These are phyloP conservation scores for Calonectria crousiana DNA, from an alignment of 2,329 filamentous ascomycete genomes.

Conservation along the genomic window DNA sequence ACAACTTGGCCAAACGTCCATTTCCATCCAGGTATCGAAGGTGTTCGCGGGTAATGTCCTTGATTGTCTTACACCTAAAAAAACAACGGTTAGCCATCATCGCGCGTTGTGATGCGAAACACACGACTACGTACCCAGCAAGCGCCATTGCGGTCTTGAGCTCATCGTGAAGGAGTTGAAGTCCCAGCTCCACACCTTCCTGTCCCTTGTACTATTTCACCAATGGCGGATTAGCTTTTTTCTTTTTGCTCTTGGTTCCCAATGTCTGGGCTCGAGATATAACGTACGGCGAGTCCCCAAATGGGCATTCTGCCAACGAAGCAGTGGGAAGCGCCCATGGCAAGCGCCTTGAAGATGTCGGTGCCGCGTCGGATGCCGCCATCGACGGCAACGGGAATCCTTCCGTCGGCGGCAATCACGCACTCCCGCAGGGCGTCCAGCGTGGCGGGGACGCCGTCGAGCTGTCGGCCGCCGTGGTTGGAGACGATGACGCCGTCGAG, in stretches of 20 bases:
- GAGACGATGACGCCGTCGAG: constrained; percentile 46
- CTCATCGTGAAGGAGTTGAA: constrained; percentile 51
- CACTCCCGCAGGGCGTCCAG: constrained; percentile 72
- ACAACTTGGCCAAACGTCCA: constrained; percentile 31
- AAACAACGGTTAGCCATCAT: background rate
- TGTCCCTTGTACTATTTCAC: constrained; percentile 41
- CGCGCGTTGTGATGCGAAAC: background rate
- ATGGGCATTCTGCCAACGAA: constrained; percentile 49
- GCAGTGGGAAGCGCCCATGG: constrained; percentile 43
- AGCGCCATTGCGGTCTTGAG: constrained; percentile 44
- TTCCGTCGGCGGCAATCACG: constrained; percentile 67
- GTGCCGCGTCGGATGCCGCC: constrained; percentile 47
- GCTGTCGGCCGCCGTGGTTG: constrained; percentile 42
- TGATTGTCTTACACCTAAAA: constrained; percentile 33
- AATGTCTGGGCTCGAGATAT: background rate
- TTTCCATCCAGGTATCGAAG: constrained; percentile 30
- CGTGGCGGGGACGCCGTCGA: constrained; percentile 61
- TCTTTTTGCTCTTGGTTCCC: too few species aligned
- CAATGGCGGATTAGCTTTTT: background rate
- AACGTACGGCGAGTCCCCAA: constrained; percentile 48
- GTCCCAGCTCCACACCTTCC: constrained; percentile 46
- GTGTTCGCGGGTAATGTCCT: constrained; percentile 38
- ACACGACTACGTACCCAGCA: constrained; percentile 25
- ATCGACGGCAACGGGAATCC: constrained; percentile 67
- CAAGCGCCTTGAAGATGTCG: constrained; percentile 49